phyloP scores from a whole-genome alignment of 106 monocot genomes.

The Posidonia australis region DNA sequence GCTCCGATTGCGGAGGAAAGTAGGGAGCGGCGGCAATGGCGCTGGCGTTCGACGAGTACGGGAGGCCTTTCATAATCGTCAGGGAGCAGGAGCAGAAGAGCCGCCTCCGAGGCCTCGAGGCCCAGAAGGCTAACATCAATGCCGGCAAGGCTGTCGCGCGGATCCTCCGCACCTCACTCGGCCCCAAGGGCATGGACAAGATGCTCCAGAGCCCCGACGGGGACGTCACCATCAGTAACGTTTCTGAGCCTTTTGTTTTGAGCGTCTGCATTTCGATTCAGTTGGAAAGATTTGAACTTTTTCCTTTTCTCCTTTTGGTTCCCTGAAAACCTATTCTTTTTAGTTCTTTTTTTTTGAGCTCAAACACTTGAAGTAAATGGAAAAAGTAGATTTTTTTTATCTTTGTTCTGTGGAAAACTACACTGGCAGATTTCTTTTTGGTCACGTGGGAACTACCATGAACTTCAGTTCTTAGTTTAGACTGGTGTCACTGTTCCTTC shows the following conservation, averaged over 20 bases:
- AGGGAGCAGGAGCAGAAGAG: conserved; percentile 84
- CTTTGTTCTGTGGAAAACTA: no score
- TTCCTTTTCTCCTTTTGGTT: neutral
- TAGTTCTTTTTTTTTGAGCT: no score
- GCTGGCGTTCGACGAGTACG: conserved; percentile 93
- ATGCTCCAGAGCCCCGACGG: conserved; percentile 99
- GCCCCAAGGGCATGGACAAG: conserved; percentile 99
- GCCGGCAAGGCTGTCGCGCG: conserved; percentile 74
- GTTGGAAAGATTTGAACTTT: no score
- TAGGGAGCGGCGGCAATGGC: conserved; percentile 35
- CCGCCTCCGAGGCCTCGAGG: conserved; percentile 70
- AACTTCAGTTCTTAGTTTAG: no score
- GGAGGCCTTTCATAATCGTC: conserved; percentile 79
- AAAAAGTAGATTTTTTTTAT: no score
- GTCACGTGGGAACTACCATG: no score
- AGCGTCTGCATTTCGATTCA: neutral
- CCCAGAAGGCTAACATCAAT: conserved; percentile 91
- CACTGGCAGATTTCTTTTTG: no score
- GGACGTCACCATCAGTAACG: conserved; percentile 80
- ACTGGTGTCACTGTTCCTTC: no score
- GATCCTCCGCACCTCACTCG: conserved; percentile 80
- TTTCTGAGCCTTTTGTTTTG: neutral
- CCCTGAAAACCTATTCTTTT: neutral
- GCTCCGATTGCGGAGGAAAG: no score
- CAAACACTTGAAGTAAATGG: no score